phyloP scores from a whole-genome alignment of 2,329 filamentous ascomycete species.

The Sporothrix sp. region DNA sequence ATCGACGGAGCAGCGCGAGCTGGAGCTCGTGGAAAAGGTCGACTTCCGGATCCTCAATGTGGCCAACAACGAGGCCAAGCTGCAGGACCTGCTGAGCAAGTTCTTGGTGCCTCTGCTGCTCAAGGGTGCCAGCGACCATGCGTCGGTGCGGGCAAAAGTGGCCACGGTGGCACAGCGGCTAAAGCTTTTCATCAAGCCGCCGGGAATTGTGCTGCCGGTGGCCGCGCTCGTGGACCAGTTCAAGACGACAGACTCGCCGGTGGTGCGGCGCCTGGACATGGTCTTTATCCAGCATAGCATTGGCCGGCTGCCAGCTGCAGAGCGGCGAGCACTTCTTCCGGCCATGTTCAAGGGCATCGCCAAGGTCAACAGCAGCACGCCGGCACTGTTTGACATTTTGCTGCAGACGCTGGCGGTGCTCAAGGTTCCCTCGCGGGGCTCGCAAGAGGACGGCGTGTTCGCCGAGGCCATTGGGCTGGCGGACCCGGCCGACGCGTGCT shows the following conservation, averaged over 20 bases:
- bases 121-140: constrained; percentile 74
- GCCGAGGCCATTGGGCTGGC: constrained; percentile 57
- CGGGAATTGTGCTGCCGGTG: constrained; percentile 67
- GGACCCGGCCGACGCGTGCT: constrained; percentile 58
- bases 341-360: constrained; percentile 58
- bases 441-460: constrained; percentile 63
- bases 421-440: constrained; percentile 64
- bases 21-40: constrained; percentile 73
- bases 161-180: constrained; percentile 43
- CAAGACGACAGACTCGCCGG: constrained; percentile 61
- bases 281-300: constrained; percentile 79
- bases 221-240: constrained; percentile 80
- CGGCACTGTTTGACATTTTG: constrained; percentile 72
- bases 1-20: constrained; percentile 55
- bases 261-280: constrained; percentile 82
- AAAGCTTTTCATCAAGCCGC: constrained; percentile 41
- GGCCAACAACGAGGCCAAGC: constrained; percentile 73
- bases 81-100: constrained; percentile 65
- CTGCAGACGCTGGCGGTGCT: constrained; percentile 65
- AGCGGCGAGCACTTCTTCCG: constrained; percentile 65
- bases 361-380: constrained; percentile 38
- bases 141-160: constrained; percentile 67
- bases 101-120: constrained; percentile 76
- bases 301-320: constrained; percentile 39
- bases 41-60: constrained; percentile 72